Evolutionary conservation across 495 filamentous ascomycete genomes (phyloP), one percentile per base, ranked within the genome.

Genomic region (Entonaema liquescens): DNA sequence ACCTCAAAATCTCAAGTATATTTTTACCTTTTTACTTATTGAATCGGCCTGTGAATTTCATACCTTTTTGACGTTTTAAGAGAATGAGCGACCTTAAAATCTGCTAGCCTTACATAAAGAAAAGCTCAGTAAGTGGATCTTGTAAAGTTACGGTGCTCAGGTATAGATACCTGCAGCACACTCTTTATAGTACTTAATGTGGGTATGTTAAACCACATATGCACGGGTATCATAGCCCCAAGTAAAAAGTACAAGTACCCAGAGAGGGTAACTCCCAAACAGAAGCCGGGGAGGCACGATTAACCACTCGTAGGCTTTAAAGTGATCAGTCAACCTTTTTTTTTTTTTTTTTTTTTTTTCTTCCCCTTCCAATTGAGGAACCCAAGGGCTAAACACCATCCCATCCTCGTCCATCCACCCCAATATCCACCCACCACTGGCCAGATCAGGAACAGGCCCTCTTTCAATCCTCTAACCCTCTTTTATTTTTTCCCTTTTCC

Each of bases 371-470:
- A 47, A 61, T 68, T 65, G 44, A 69, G 58, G 58, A 59, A 53
- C 50, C 49, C 49, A 68, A 62, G 62, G 65, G 65, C 70, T 66
- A 73, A 61, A 69, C 61, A 73, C 62, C 65, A 65, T 68, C 70
- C 49, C 35, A 65, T 62, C 65, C 56, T 67, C 53, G 47, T 42
- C 49, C 55, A 72, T 36, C 61, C 65, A 47, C 42, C 19, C 42
- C 42, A 47, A 47, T 47, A 47, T 47, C 42, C 42, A 65, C 54
- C 60, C 60, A 68, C 65, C n/a, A 72, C 69, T 65, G 69, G 66
- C 72, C 72, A 75, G 69, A 71, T 75, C 72, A 68, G 72, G 70
- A 68, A 73, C 70, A 73, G 65, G 70, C 70, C 52, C 58, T 72
- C 59, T 61, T 58, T 60, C 29, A 50, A 50, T 53, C 53, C 31